Conservation (phyloP, 2,329 filamentous ascomycete genomes). For the Fonsecaea multimorphosa region DNA sequence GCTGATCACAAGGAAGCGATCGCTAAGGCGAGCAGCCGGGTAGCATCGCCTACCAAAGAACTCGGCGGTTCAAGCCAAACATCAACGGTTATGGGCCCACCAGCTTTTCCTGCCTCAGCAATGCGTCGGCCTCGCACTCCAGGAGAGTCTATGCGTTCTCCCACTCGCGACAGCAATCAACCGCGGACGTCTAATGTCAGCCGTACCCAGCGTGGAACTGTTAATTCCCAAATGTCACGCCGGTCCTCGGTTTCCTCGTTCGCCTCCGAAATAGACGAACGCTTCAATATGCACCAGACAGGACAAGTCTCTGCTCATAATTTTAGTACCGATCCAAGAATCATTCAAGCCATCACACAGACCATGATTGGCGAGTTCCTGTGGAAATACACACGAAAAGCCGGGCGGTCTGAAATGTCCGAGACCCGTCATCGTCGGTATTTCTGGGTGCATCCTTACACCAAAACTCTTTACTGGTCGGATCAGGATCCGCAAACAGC, state of each 20-base stretch:
- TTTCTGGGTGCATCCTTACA: slow-evolving; percentile 99
- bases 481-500: slow-evolving; percentile 82
- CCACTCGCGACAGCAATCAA: slow-evolving; percentile 63
- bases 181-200: slow-evolving; percentile 52
- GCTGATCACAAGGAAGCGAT: slow-evolving; percentile 83
- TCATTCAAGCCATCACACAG: slow-evolving; percentile 99
- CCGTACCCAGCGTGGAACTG: slow-evolving; percentile 42
- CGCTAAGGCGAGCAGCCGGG: slow-evolving; percentile 72
- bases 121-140: slow-evolving; percentile 69
- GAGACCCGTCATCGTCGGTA: slow-evolving; percentile 90
- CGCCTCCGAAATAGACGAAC: slow-evolving; percentile 86
- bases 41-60: slow-evolving; percentile 47
- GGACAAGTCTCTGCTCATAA: slow-evolving; percentile 63
- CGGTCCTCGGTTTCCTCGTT: slow-evolving; percentile 94
- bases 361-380: slow-evolving; percentile 99
- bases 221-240: slow-evolving; percentile 58
- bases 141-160: slow-evolving; percentile 56
- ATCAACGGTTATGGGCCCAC: slow-evolving; percentile 74
- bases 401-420: slow-evolving; percentile 86
- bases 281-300: slow-evolving; percentile 76
- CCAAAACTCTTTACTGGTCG: slow-evolving; percentile 95
- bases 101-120: slow-evolving; percentile 80
- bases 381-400: slow-evolving; percentile 98
- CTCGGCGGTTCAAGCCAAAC: slow-evolving; percentile 18
- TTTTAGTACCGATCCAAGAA: slow-evolving; percentile 86